phyloP scores from a whole-genome alignment of 441 rosid genomes.

The Rhodomyrtus psidioides region DNA sequence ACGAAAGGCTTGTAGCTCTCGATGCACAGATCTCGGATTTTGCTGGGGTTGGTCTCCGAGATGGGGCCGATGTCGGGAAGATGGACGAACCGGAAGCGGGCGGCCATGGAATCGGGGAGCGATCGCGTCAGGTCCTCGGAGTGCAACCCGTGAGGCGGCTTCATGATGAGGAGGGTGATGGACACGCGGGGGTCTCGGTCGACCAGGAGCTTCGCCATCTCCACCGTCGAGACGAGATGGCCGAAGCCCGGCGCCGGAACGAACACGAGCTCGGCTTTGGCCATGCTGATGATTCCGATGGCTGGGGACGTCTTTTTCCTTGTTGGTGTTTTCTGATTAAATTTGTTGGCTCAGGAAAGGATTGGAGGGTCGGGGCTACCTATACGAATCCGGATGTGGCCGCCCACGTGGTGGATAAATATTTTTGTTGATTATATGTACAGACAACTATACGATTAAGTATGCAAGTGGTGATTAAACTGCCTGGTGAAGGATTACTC shows the following conservation, averaged over 20 bases:
- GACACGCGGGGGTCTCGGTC: background rate
- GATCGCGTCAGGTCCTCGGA: background rate
- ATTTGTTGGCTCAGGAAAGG: background rate
- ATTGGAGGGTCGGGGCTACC: background rate
- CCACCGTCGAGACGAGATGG: constrained; percentile 1
- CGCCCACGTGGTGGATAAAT: background rate
- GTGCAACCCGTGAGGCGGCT: background rate
- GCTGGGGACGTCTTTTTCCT: background rate
- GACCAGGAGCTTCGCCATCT: background rate
- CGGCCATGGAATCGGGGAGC: background rate
- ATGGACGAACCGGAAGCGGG: background rate
- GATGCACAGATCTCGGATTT: background rate
- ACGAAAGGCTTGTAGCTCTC: background rate
- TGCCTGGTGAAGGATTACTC: background rate
- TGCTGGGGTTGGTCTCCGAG: background rate
- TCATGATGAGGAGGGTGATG: background rate
- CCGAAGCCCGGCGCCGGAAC: background rate
- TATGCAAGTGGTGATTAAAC: background rate
- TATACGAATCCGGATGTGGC: background rate
- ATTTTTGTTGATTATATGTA: background rate
- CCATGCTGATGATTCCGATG: background rate
- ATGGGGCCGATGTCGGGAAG: background rate
- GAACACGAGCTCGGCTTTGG: background rate
- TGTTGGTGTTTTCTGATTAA: background rate
- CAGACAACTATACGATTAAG: background rate